Base-by-base conservation (phyloP, 2,329 filamentous ascomycete species). In the Albifimbria verrucaria region DNA sequence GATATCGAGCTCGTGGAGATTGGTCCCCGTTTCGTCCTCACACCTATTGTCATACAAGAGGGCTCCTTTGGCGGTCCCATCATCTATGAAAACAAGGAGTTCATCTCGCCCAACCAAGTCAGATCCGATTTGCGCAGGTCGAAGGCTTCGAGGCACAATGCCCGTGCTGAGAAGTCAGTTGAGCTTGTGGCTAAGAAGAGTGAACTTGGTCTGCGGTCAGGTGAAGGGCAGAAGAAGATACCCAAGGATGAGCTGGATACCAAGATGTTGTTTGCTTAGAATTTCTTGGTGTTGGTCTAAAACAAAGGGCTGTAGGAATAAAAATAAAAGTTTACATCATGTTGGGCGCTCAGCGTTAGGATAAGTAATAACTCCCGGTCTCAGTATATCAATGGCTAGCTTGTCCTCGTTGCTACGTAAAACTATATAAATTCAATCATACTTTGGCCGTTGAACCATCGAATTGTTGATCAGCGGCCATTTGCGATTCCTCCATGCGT, bases 51-150 rank as follows among this genome's bases (percentile, higher is more conserved):
- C 53, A 96, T 97, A 60, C 86, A 96, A 62, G 94, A 99, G 70
- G 92, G 91, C 43, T 92, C 89, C 56, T 97, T 99, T 63, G 93
- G 93, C 51, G 94, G 94, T 0, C 93, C 94, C 3, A 91, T 97
- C 59, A 95, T 99, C 66, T 99, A 96, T 75, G 91, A 97, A 78
- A 97, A 97, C 77, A 94, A 91, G 79, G 88, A 96, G 70, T 99
- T 96, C 65, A 90, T 99, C 51, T 94, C 89, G 61, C 94, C 94
- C 10, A 99, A 99, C 82, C 90, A 97, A 74, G 85, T 97, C 58
- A 82, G 94, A 60, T 80, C 90, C 41, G 94, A 97, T 58, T 72
- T 96, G 61, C 80, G 90, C 62, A 78, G 84, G 72, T 78, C 82
- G 61, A 92, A 90, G 77, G 90, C 92, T 1, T 82, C 84, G 48